Base-by-base conservation (phyloP, 352 stramenopile species). In the Blastocystis sp. region DNA sequence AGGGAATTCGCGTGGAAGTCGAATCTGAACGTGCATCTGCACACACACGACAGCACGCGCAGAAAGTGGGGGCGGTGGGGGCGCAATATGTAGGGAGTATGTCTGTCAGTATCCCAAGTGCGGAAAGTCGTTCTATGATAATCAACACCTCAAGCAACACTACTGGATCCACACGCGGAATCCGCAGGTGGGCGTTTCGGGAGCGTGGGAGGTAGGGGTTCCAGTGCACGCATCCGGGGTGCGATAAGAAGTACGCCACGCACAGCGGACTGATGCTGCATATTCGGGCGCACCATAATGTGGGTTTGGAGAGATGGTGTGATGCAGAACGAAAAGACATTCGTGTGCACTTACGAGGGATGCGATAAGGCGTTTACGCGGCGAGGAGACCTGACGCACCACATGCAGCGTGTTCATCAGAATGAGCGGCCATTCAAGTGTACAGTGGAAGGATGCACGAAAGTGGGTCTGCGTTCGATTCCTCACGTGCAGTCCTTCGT, bases 181-280 rank as follows among this genome's bases (percentile, higher is more conserved):
- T 34, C 51, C 48, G 4, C 27, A 85, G n/a, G 75, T 72, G 18
- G 21, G 32, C 27, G 21, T 40, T 2, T 8, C 4, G 32, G 2
- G 24, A 32, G 14, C 21, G 6, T 85, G 24, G 34, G 6, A 16
- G 2, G 27, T 29, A 85, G 75, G 38, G 34, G 40, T 85, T 59
- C 40, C 42, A 54, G 4, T 85, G 75, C 27, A 32, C 53, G 24
- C 54, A 75, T 38, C 38, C 53, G 4, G 75, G 75, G 16, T 85
- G 75, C 42, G 48, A 85, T 29, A 85, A 85, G 56, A 73, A 75
- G 27, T 85, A 85, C 51, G 54, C 75, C 14, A 85, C 75, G 29
- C 44, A 44, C 29, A 54, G 75, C 34, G 75, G 75, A 16, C 51
- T 85, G 34, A 65, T 54, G 44, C 42, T 85, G n/a, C 75, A 85